Conservation (phyloP, 1,139 yeast species). For the Candida sanyaensis region DNA sequence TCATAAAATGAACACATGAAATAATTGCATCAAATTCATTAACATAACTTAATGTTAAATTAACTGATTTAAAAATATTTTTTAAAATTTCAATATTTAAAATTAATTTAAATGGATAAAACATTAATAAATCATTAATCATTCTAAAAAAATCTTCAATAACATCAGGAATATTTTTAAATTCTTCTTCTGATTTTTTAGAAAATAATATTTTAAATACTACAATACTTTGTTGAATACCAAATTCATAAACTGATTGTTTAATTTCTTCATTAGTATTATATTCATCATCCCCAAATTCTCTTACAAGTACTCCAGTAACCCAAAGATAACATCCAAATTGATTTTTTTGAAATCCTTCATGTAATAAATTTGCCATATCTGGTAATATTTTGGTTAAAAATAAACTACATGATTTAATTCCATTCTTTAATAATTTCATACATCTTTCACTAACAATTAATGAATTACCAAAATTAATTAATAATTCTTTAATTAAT, state of each 20-base stretch:
- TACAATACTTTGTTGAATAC: constrained; percentile 44
- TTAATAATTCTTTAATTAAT: constrained; percentile 48
- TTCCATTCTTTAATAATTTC: constrained; percentile 65
- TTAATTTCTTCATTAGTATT: constrained; percentile 37
- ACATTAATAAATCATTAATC: constrained; percentile 78
- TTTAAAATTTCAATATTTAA: constrained; percentile 55
- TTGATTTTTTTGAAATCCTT: constrained; percentile 68
- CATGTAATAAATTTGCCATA: constrained; percentile 62
- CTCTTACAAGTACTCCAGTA: constrained; percentile 79
- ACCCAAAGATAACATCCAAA: constrained; percentile 91
- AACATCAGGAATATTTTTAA: constrained; percentile 64
- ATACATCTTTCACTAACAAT: constrained; percentile 73
- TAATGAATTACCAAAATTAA: constrained; percentile 54
- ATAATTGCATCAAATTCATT: constrained; percentile 74
- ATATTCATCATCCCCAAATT: constrained; percentile 67
- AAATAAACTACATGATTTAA: constrained; percentile 70
- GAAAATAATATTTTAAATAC: constrained; percentile 39
- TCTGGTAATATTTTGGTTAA: constrained; percentile 62
- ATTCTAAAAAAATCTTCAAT: constrained; percentile 89
- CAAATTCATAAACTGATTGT: constrained; percentile 49
- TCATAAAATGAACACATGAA: constrained; percentile 71
- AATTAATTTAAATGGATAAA: constrained; percentile 69
- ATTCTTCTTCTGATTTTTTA: constrained; percentile 23
- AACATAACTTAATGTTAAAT: constrained; percentile 52
- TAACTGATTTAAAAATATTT: constrained; percentile 61